Base-by-base conservation (phyloP, 345 rosid genomes). In the Euclidium syriacum region DNA sequence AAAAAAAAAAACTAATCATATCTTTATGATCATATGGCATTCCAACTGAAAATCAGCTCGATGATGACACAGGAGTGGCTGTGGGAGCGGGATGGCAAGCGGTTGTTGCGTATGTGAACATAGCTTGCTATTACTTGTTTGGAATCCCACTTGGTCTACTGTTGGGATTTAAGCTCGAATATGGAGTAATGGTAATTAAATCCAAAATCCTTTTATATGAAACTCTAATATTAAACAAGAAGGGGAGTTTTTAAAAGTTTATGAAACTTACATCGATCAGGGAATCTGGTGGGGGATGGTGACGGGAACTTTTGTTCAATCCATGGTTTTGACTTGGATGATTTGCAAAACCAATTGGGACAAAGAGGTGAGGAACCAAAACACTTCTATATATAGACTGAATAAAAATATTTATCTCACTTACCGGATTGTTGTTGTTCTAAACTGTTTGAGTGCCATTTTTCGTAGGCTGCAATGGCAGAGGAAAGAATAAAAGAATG, bases 21-120 rank as follows among this genome's bases (percentile, higher is more conserved):
- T n/a, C n/a, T n/a, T n/a, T n/a, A n/a, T n/a, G n/a, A n/a, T n/a
- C n/a, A n/a, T n/a, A n/a, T n/a, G n/a, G n/a, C n/a, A n/a, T n/a
- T n/a, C 11, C 32, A 49, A 38, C 39, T 49, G n/a, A 48, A 24
- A 25, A 36, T 1, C 15, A 39, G 26, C 8, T 49, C 2, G 50
- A 63, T 15, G 36, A 9, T 50, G 3, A 34, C 5, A 17, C 66
- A 90, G 95, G 95, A 50, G 97, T 87, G 62, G 97, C 94, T 6
- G 79, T 90, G 7, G 97, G 96, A 29, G 85, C 87, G 0, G 97
- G 98, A 30, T 83, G 96, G 96, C 96, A 91, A 74, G 78, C 82
- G 0, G 58, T 24, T 32, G 84, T 86, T 27, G 96, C 96, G 0
- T 91, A 77, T 35, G 53, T 91, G 64, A 91, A 88, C 70, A 58